Percentiles rank a stretch among this genome's conserved stretches.
Evolutionary conservation across 345 rosid species (phyloP).

Genomic region (Bruguiera parviflora): DNA sequence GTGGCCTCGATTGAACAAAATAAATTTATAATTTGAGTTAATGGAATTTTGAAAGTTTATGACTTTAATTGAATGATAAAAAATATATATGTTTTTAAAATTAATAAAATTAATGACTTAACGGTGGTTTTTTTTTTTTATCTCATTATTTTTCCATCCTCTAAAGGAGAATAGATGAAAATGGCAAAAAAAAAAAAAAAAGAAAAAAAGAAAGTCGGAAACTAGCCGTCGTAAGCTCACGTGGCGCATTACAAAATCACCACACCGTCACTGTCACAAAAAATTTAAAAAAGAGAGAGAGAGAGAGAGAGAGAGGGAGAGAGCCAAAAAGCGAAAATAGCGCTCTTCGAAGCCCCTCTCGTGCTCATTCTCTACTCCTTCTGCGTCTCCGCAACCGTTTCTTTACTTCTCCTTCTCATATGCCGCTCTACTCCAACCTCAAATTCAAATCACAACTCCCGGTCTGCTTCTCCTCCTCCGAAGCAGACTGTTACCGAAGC

Average conservation of each 20-base stretch:
- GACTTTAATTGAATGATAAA: no score
- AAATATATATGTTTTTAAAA: no score
- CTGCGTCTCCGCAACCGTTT: conserved; percentile 12
- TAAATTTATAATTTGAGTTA: no score
- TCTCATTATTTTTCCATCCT: no score
- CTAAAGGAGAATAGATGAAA: no score
- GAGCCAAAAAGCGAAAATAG: conserved; percentile 7
- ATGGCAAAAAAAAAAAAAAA: no score
- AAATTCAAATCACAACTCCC: neutral
- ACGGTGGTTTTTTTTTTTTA: no score
- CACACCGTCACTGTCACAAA: neutral
- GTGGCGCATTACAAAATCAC: neutral
- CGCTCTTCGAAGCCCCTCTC: neutral
- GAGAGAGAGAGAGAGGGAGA: neutral
- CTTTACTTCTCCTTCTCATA: conserved; percentile 6
- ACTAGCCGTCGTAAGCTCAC: neutral
- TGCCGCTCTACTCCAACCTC: conserved; percentile 10
- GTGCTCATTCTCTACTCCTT: neutral
- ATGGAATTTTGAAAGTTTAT: no score
- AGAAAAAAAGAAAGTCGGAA: neutral
- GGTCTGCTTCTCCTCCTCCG: neutral
- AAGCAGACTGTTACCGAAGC: neutral
- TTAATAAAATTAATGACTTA: no score
- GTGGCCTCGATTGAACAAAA: no score
- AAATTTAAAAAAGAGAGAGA: neutral